Evolutionary conservation across 192 early-diverging fungal genomes (phyloP).

Genomic region (Coemansia erecta): DNA sequence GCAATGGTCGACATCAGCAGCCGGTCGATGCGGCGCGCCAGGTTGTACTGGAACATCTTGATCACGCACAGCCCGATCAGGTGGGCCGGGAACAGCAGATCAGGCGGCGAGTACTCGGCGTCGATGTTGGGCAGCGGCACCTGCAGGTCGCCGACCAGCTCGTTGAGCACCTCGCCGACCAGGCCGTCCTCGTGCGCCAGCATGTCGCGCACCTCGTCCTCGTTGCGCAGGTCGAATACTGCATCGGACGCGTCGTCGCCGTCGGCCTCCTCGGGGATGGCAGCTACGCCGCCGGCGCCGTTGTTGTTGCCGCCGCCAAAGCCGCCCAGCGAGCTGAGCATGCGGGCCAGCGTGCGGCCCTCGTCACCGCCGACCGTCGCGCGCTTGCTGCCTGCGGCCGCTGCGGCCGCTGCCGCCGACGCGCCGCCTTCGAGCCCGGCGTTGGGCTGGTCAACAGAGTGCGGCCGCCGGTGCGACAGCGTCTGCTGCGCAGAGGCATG

Average conservation of each 20-base stretch:
- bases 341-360: constrained; percentile 42
- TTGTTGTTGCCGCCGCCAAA: constrained; percentile 18
- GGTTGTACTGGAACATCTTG: constrained; percentile 84
- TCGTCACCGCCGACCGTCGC: constrained; percentile 39
- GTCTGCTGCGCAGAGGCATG: constrained; percentile 4
- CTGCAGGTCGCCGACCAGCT: constrained; percentile 83
- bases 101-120: constrained; percentile 65
- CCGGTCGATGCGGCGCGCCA: constrained; percentile 76
- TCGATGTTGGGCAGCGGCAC: constrained; percentile 82
- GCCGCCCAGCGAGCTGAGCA: constrained; percentile 41
- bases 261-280: constrained; percentile 22
- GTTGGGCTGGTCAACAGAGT: constrained; percentile 30
- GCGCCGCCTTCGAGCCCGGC: background rate
- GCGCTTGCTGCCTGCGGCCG: constrained; percentile 20
- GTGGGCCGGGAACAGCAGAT: constrained; percentile 94
- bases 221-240: constrained; percentile 24
- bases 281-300: background rate
- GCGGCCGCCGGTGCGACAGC: constrained; percentile 27
- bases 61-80: constrained; percentile 80
- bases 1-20: constrained; percentile 87
- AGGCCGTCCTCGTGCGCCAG: constrained; percentile 64
- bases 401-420: background rate
- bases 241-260: background rate
- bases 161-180: constrained; percentile 82
- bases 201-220: constrained; percentile 48